Conservation (phyloP, 108 stramenopile species). For the Seminavis robusta region DNA sequence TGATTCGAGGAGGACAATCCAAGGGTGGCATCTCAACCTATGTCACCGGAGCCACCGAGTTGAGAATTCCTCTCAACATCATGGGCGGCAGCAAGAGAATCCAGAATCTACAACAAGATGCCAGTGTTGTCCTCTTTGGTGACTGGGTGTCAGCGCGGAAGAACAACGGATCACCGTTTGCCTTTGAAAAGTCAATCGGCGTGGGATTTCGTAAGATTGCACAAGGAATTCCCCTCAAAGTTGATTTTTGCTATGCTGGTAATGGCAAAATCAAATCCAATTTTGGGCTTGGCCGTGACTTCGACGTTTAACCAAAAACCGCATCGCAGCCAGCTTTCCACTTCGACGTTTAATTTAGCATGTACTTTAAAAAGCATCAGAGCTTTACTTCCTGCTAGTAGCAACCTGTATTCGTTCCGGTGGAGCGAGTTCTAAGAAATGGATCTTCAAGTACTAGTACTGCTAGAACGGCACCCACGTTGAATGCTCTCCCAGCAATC, state of each 20-base stretch:
- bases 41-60: conserved; percentile 65
- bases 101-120: conserved; percentile 15
- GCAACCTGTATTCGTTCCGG: too few species aligned
- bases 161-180: conserved; percentile 9
- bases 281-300: conserved; percentile 68
- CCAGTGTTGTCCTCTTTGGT: conserved; percentile 61
- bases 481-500: too few species aligned
- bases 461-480: too few species aligned
- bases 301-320: conserved; percentile 51
- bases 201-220: conserved; percentile 68
- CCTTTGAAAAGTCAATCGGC: conserved; percentile 49
- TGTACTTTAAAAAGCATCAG: too few species aligned
- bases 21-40: conserved; percentile 40
- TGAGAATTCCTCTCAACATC: conserved; percentile 61
- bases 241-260: conserved; percentile 55
- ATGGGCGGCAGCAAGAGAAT: too few species aligned
- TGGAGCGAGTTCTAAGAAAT: too few species aligned
- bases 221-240: conserved; percentile 80
- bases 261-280: conserved; percentile 63
- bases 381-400: too few species aligned
- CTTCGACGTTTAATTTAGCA: too few species aligned
- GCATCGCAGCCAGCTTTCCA: too few species aligned
- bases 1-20: conserved; percentile 56
- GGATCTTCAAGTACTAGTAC: too few species aligned
- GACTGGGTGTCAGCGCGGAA: conserved; percentile 63